Conservation (phyloP, 148 eudicot species). For the Nepenthes mirabilis region DNA sequence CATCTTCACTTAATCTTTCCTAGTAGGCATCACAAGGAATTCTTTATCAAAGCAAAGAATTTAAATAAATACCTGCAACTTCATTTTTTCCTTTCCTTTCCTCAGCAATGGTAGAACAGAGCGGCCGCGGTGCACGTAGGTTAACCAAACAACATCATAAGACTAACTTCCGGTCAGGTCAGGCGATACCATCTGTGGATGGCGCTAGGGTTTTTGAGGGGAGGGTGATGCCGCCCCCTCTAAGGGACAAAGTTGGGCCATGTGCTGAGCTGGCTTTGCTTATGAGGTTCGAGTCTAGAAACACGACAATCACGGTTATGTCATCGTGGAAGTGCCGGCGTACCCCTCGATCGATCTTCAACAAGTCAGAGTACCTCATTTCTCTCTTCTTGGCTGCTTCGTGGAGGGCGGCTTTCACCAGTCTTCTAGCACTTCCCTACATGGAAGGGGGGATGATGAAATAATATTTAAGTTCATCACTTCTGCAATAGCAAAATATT, state of each 20-base stretch:
- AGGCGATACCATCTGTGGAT: neutral
- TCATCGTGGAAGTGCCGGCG: constrained; percentile 8
- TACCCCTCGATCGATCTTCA: constrained; percentile 6
- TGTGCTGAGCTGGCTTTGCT: neutral
- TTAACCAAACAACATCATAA: too few relatives aligned
- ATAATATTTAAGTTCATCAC: neutral
- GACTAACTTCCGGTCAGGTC: too few relatives aligned
- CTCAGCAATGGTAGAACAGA: too few relatives aligned
- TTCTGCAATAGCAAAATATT: neutral
- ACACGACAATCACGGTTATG: constrained; percentile 2
- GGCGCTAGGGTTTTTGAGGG: constrained; percentile 1
- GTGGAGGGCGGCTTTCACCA: constrained; percentile 1
- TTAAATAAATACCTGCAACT: too few relatives aligned
- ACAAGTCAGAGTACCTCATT: constrained; percentile 9
- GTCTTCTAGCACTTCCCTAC: constrained; percentile 6
- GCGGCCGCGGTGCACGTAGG: too few relatives aligned
- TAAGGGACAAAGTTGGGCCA: neutral
- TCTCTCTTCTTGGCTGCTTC: constrained; percentile 8
- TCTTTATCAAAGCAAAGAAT: too few relatives aligned
- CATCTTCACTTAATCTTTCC: too few relatives aligned
- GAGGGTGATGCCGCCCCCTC: neutral
- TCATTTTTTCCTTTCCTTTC: too few relatives aligned
- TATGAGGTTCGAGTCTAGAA: constrained; percentile 4
- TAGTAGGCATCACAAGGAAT: too few relatives aligned
- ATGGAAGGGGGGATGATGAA: neutral